Evolutionary conservation across 1,139 yeast species (phyloP).

Genomic region (Pichia sp.): DNA sequence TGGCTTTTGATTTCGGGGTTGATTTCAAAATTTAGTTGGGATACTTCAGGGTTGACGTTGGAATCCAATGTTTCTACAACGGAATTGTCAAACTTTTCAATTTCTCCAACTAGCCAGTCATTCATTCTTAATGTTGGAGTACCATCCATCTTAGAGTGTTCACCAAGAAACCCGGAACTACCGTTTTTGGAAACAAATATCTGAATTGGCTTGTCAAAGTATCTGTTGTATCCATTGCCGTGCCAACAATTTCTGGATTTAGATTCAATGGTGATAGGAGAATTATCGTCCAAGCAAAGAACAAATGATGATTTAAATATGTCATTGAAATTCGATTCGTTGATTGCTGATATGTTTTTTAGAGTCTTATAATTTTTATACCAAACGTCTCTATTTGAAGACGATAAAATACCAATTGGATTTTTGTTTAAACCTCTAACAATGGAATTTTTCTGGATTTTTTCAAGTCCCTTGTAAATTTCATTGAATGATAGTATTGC

Average conservation of each 20-base stretch:
- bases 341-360: slow-evolving; percentile 31
- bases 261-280: slow-evolving; percentile 76
- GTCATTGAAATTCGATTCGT: slow-evolving; percentile 50
- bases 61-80: background rate
- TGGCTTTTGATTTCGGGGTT: slow-evolving; percentile 43
- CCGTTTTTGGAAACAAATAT: slow-evolving; percentile 79
- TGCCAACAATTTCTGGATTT: slow-evolving; percentile 90
- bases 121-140: slow-evolving; percentile 90
- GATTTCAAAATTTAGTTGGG: slow-evolving; percentile 40
- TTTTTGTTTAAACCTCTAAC: slow-evolving; percentile 36
- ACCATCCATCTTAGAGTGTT: slow-evolving; percentile 98
- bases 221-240: slow-evolving; percentile 87
- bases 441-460: slow-evolving; percentile 39
- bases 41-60: background rate
- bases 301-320: slow-evolving; percentile 78
- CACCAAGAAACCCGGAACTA: slow-evolving; percentile 88
- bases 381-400: slow-evolving; percentile 85
- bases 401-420: slow-evolving; percentile 68
- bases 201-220: slow-evolving; percentile 88
- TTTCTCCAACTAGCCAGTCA: slow-evolving; percentile 57
- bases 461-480: slow-evolving; percentile 57
- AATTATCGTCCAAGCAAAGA: slow-evolving; percentile 61
- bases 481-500: slow-evolving; percentile 49
- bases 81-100: slow-evolving; percentile 11
- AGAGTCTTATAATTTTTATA: slow-evolving; percentile 53